Conservation (phyloP, 2,329 filamentous ascomycete genomes). For the Fusarium bulbicola region DNA sequence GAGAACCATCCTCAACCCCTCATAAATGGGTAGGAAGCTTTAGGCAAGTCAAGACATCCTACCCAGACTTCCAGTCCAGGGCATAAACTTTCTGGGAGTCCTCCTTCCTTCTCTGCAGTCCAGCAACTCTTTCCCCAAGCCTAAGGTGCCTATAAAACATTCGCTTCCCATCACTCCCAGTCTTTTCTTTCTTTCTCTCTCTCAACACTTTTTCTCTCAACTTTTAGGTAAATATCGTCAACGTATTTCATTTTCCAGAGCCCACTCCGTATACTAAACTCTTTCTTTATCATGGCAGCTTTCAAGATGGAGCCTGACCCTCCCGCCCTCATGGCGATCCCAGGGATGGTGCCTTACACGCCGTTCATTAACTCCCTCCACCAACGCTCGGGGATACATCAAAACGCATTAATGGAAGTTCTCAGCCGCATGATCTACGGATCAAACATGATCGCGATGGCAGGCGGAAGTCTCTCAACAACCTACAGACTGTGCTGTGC, state of each 20-base stretch:
- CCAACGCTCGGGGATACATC: background rate
- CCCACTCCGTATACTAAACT: background rate
- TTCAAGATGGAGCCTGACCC: background rate
- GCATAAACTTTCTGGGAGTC: background rate
- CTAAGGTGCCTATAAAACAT: background rate
- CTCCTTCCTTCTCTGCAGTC: background rate
- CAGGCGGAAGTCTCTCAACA: background rate
- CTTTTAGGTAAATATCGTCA: background rate
- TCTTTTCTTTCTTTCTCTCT: background rate
- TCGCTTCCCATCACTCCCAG: background rate
- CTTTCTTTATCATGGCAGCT: background rate
- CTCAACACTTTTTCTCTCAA: background rate
- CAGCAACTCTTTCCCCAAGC: background rate
- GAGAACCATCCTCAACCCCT: background rate
- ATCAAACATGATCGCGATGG: conserved; percentile 13
- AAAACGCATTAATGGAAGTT: background rate
- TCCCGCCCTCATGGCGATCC: background rate
- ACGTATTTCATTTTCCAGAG: background rate
- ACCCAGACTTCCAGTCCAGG: background rate
- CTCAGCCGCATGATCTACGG: conserved; percentile 2
- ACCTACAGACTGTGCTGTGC: background rate
- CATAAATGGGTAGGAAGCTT: background rate
- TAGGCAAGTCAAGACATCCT: background rate
- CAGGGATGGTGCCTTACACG: background rate
- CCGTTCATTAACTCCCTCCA: background rate